Evolutionary conservation across 441 rosid genomes (phyloP).

Genomic region (Pelargonium cotyledonis): DNA sequence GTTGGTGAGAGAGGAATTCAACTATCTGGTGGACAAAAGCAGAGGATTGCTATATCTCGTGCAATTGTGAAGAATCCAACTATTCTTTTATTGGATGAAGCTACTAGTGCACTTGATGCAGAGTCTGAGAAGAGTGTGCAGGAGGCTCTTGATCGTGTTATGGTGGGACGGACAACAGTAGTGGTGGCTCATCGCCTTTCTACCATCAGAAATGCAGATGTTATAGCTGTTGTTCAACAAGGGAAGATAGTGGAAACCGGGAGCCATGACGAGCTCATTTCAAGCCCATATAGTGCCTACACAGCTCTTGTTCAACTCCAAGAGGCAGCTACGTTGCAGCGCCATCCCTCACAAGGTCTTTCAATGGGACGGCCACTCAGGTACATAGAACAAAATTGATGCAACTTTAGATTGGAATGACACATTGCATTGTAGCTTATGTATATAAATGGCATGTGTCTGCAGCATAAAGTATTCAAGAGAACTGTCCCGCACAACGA

Average conservation of each 20-base stretch:
- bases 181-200: slow-evolving; percentile 97
- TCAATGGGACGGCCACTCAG: slow-evolving; percentile 50
- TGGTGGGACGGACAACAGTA: slow-evolving; percentile 97
- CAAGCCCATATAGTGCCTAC: slow-evolving; percentile 79
- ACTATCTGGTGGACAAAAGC: slow-evolving; percentile 98
- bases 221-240: slow-evolving; percentile 93
- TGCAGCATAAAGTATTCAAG: slow-evolving; percentile 50
- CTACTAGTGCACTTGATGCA: slow-evolving; percentile 95
- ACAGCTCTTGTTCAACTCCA: slow-evolving; percentile 93
- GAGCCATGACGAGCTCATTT: slow-evolving; percentile 81
- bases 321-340: slow-evolving; percentile 78
- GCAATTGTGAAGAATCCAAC: slow-evolving; percentile 98
- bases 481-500: slow-evolving; percentile 56
- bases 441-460: not conserved
- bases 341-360: slow-evolving; percentile 38
- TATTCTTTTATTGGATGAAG: slow-evolving; percentile 88
- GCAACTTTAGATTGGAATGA: not conserved
- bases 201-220: slow-evolving; percentile 95
- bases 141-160: slow-evolving; percentile 95
- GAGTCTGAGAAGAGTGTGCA: slow-evolving; percentile 98
- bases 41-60: slow-evolving; percentile 93
- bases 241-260: slow-evolving; percentile 94
- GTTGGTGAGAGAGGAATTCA: slow-evolving; percentile 99
- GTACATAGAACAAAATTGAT: slow-evolving; percentile 23
- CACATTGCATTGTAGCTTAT: no score